Conservation (phyloP, 306 rosid species). For the Glycine soja region DNA sequence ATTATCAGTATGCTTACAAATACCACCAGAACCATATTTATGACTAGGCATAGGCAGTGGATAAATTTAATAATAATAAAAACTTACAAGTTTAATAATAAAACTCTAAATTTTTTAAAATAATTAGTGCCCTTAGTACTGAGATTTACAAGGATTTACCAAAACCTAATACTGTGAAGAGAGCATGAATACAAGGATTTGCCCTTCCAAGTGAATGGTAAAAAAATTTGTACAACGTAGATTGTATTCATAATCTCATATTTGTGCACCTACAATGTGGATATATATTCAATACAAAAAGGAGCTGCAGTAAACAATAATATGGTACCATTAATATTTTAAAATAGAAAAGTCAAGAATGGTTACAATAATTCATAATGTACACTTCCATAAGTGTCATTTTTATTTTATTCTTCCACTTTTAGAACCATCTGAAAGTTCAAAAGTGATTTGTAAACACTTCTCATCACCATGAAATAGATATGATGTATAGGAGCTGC, state of each 20-base stretch:
- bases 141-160: no score
- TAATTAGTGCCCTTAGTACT: no score
- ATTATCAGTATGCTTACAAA: no score
- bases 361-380: not conserved
- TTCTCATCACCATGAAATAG: not conserved
- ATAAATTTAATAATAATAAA: no score
- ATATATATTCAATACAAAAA: constrained; percentile 29
- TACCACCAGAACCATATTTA: no score
- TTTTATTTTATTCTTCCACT: constrained; percentile 24
- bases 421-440: constrained; percentile 4
- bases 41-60: no score
- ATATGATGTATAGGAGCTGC: constrained; percentile 3
- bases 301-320: constrained; percentile 61
- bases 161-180: no score
- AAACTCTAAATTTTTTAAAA: no score
- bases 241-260: constrained; percentile 24
- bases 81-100: no score
- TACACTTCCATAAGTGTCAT: not conserved
- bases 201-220: constrained; percentile 5
- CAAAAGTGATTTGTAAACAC: constrained; percentile 1
- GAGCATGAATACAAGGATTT: no score
- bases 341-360: not conserved
- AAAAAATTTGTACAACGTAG: not conserved
- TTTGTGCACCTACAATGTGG: constrained; percentile 27
- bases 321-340: constrained; percentile 73